Conservation (phyloP, 495 filamentous ascomycete species). For the Penicillium antarcticum region DNA sequence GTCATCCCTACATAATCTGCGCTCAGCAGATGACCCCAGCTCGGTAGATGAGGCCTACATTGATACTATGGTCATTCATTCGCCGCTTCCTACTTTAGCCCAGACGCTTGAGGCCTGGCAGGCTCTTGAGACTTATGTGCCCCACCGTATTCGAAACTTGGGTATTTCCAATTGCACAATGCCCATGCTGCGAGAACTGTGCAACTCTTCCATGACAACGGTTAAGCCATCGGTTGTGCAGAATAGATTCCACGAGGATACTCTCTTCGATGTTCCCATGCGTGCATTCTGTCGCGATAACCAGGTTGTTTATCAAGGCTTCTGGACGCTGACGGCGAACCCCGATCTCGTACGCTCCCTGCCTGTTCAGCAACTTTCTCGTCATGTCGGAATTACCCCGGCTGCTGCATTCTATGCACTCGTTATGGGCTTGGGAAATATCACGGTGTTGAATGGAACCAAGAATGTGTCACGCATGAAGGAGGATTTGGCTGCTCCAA, state of each 20-base stretch:
- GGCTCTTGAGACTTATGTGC: conserved; percentile 61
- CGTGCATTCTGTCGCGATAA: conserved; percentile 60
- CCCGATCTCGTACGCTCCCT: conserved; percentile 49
- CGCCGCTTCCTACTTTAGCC: conserved; percentile 53
- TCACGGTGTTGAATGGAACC: conserved; percentile 68
- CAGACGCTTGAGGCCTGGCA: conserved; percentile 65
- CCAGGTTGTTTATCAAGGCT: conserved; percentile 66
- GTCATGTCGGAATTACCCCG: conserved; percentile 39
- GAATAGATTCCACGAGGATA: conserved; percentile 66
- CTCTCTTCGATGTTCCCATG: conserved; percentile 57
- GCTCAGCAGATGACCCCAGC: conserved; percentile 21
- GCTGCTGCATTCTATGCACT: conserved; percentile 65
- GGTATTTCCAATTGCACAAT: conserved; percentile 71
- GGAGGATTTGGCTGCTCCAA: conserved; percentile 57
- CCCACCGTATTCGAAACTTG: conserved; percentile 57
- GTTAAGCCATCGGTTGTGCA: conserved; percentile 66
- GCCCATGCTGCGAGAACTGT: conserved; percentile 50
- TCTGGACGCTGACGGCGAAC: conserved; percentile 80
- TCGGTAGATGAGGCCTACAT: conserved; percentile 54
- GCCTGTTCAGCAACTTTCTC: conserved; percentile 51
- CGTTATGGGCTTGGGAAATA: conserved; percentile 55
- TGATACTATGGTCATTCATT: conserved; percentile 72
- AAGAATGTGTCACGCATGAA: conserved; percentile 60
- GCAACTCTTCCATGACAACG: conserved; percentile 31
- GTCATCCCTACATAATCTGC: conserved; percentile 67